These are phyloP conservation scores for Platismatia glauca DNA, from an alignment of 495 filamentous ascomycete species.

Conservation along the genomic window DNA sequence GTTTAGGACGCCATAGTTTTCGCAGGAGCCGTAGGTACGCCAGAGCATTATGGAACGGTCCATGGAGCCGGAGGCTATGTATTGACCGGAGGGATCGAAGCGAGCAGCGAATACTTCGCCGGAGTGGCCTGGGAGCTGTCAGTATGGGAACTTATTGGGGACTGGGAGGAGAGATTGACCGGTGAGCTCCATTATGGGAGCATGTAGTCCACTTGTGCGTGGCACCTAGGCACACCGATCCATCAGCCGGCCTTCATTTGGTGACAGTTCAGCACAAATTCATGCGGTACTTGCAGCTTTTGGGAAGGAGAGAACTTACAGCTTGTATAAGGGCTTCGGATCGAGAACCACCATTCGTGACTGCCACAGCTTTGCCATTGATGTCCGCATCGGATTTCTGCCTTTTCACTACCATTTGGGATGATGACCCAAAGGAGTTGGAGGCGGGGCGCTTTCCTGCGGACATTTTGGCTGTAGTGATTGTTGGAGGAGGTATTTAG, in stretches of 20 bases:
- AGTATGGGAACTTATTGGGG: neutral
- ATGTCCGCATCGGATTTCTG: slow-evolving; percentile 65
- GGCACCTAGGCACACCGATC: slow-evolving; percentile 48
- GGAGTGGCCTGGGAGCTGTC: slow-evolving; percentile 43
- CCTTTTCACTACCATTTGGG: slow-evolving; percentile 80
- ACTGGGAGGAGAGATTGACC: slow-evolving; percentile 33
- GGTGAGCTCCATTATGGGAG: slow-evolving; percentile 89
- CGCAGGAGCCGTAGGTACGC: slow-evolving; percentile 83
- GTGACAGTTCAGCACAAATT: slow-evolving; percentile 20
- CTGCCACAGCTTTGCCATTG: slow-evolving; percentile 50
- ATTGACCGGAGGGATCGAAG: slow-evolving; percentile 78
- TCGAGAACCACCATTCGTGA: slow-evolving; percentile 55
- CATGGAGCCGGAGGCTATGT: slow-evolving; percentile 92
- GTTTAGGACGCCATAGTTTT: slow-evolving; percentile 79
- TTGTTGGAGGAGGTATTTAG: neutral
- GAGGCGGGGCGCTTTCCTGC: slow-evolving; percentile 82
- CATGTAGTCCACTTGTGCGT: slow-evolving; percentile 77
- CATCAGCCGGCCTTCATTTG: slow-evolving; percentile 28
- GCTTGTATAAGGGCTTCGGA: slow-evolving; percentile 74
- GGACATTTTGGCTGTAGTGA: slow-evolving; percentile 50
- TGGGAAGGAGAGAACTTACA: slow-evolving; percentile 45
- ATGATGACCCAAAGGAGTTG: slow-evolving; percentile 66
- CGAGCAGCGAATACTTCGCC: slow-evolving; percentile 85
- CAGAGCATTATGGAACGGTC: slow-evolving; percentile 91
- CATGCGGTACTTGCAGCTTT: neutral